Evolutionary conservation across 805 yeast species (phyloP).

Genomic region (Candida taoyuanica): DNA sequence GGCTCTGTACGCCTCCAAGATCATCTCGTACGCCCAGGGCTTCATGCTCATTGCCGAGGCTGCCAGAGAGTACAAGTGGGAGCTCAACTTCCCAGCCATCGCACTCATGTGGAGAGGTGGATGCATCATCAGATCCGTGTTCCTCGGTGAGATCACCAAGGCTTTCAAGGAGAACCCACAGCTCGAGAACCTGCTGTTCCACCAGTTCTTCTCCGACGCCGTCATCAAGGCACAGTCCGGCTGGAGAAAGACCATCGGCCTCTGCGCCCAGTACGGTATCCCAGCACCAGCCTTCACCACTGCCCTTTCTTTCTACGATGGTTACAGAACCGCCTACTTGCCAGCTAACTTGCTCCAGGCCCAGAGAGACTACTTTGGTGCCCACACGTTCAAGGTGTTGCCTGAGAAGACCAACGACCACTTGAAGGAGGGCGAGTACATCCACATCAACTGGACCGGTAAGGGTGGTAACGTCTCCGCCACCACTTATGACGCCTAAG

Average conservation of each 20-base stretch:
- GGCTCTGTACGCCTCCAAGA: conserved; percentile 97
- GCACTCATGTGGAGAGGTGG: conserved; percentile 99
- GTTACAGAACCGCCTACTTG: conserved; percentile 91
- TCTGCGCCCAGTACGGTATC: conserved; percentile 80
- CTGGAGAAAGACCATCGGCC: conserved; percentile 86
- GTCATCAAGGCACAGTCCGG: conserved; percentile 89
- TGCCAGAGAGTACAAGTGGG: conserved; percentile 95
- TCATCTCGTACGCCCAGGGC: conserved; percentile 98
- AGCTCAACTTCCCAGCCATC: conserved; percentile 95
- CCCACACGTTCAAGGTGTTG: conserved; percentile 95
- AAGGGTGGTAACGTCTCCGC: conserved; percentile 98
- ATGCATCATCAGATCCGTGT: conserved; percentile 97
- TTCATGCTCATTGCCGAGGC: conserved; percentile 99
- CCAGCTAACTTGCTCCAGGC: conserved; percentile 99
- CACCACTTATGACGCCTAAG: conserved; percentile 85
- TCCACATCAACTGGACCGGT: conserved; percentile 99
- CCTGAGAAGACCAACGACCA: conserved; percentile 76
- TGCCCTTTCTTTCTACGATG: conserved; percentile 96
- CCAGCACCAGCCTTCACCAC: conserved; percentile 98
- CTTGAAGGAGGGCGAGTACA: conserved; percentile 75
- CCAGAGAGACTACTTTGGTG: conserved; percentile 99
- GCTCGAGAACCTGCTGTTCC: conserved; percentile 91
- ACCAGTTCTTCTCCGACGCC: conserved; percentile 90
- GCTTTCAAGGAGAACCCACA: conserved; percentile 94
- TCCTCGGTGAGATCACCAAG: conserved; percentile 93